phyloP scores from a whole-genome alignment of 2,329 filamentous ascomycete genomes.

The Cladophialophora bantiana region DNA sequence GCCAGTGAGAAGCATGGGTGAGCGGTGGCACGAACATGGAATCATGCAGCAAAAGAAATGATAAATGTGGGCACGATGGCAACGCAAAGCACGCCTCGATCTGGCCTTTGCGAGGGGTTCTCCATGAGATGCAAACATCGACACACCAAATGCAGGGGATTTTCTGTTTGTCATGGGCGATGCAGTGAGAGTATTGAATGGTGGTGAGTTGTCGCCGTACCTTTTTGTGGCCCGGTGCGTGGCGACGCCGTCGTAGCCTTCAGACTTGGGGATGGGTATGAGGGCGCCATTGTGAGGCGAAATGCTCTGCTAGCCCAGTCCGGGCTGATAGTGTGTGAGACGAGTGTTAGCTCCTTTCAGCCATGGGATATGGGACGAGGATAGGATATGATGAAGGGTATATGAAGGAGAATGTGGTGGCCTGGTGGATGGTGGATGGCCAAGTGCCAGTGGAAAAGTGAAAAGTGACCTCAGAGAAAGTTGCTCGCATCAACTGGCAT shows the following conservation, averaged over 20 bases:
- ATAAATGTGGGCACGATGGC: background rate
- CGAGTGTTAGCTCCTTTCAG: background rate
- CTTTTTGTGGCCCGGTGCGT: constrained; percentile 34
- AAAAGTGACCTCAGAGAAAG: background rate
- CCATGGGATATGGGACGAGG: constrained; percentile 4
- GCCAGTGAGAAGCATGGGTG: constrained; percentile 9
- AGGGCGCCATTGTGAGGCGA: constrained; percentile 29
- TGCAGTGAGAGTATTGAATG: background rate
- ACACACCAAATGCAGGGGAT: background rate
- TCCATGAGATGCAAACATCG: background rate
- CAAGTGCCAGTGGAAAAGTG: background rate
- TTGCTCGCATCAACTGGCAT: background rate
- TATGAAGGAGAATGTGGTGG: background rate
- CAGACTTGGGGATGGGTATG: constrained; percentile 24
- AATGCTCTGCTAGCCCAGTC: background rate
- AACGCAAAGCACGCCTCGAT: constrained; percentile 3
- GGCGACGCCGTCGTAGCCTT: constrained; percentile 19
- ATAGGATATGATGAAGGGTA: background rate
- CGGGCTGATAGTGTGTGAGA: background rate
- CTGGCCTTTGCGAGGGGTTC: background rate
- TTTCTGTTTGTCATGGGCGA: constrained; percentile 16
- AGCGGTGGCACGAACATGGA: constrained; percentile 8
- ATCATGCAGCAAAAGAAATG: constrained; percentile 19
- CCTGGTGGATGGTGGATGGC: background rate
- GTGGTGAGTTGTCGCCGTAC: constrained; percentile 22